Evolutionary conservation across 2,329 filamentous ascomycete species (phyloP), one percentile per base, ranked within the genome.

Genomic region (Ophiognomonia clavigignenti-juglandacearum): DNA sequence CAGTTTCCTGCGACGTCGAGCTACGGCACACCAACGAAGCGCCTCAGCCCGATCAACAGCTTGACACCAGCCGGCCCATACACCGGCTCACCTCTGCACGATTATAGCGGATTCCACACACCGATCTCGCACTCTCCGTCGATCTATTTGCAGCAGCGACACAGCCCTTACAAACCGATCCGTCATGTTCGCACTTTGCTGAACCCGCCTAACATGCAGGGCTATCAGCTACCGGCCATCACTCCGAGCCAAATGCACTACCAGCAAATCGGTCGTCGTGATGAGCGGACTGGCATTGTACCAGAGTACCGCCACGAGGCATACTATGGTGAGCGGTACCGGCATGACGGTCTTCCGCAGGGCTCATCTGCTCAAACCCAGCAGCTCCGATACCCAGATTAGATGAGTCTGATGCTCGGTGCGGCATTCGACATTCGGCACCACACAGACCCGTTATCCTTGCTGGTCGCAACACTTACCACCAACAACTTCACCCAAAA

Each of bases 91-190:
- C 82, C 82, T 1, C 64, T 85, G n/a, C 77, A 75, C n/a, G 79
- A 82, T 14, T 86, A 78, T 44, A 77, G 79, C 3, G 66, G 71
- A 10, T 69, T 76, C 10, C 77, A 82, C 43, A 80, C 82, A 8
- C 83, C 85, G 6, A 80, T 82, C 37, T 85, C 87, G 26, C 78
- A 93, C 54, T 97, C 93, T 26, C 92, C 92, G 1, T 91, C 87
- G 10, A 81, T 88, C 59, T 95, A 95, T 66, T 74, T 96, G 31
- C 86, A 88, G 59, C 88, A 96, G 62, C 81, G 93, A 47, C 84
- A 87, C 53, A 97, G 92, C 46, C 93, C 93, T 3, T 97, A 97
- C 67, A 87, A 89, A 54, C 92, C 92, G 1, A 85, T 96, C 32
- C 86, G 91, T 44, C 80, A 88, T 51, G 88, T 96, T 50, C 90